phyloP scores from a whole-genome alignment of 257 asterid species.

The Solanum chiquidenum region DNA sequence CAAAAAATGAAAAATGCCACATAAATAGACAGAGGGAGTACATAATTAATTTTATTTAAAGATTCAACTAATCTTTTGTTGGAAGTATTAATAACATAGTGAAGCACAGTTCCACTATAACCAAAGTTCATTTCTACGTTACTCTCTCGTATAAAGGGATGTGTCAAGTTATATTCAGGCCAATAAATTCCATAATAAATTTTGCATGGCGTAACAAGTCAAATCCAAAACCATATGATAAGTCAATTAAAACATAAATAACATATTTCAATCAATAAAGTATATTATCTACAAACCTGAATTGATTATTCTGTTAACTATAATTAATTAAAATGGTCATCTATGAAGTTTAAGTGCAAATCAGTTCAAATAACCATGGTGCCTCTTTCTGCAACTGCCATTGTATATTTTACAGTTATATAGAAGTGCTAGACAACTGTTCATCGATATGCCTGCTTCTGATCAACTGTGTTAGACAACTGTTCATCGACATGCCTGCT shows the following conservation, averaged over 20 bases:
- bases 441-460: neutral
- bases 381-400: neutral
- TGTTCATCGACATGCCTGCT: neutral
- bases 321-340: neutral
- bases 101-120: too few relatives aligned
- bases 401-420: neutral
- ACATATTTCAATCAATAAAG: neutral
- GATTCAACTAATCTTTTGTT: too few relatives aligned
- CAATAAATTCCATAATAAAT: neutral
- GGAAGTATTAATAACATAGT: neutral
- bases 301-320: too few relatives aligned
- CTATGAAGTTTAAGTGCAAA: neutral
- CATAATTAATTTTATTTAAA: too few relatives aligned
- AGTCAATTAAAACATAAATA: neutral
- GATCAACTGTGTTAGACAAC: neutral
- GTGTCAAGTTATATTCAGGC: neutral
- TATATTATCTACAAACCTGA: neutral
- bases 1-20: too few relatives aligned
- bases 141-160: neutral
- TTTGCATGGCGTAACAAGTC: neutral
- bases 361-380: neutral
- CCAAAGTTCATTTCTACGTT: too few relatives aligned
- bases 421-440: too few relatives aligned
- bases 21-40: too few relatives aligned
- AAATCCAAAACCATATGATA: neutral